Evolutionary conservation across 164 flowering plant genomes (phyloP).

Genomic region (Platanus orientalis): DNA sequence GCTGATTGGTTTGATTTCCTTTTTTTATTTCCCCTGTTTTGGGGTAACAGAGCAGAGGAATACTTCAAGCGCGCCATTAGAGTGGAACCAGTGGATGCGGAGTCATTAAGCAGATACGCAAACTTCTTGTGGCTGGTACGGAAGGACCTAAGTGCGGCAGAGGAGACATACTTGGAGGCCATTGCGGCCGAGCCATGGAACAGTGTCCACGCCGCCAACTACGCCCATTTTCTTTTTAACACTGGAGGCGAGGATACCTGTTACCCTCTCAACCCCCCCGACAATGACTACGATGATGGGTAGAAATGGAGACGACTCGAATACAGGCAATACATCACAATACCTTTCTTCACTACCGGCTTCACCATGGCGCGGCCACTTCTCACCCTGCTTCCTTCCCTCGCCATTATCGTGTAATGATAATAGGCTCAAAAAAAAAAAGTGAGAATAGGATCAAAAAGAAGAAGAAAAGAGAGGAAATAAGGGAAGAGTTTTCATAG

Average conservation of each 20-base stretch:
- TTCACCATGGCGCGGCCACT: no score
- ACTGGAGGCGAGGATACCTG: slow-evolving; percentile 94
- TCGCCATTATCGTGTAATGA: no score
- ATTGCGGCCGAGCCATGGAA: slow-evolving; percentile 72
- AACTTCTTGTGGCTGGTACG: slow-evolving; percentile 65
- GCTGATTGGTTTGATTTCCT: no score
- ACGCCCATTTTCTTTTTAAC: slow-evolving; percentile 87
- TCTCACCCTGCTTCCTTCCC: no score
- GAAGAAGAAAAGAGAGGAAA: no score
- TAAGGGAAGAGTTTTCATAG: no score
- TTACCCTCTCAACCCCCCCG: slow-evolving; percentile 45
- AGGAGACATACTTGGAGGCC: slow-evolving; percentile 76
- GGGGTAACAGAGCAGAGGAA: slow-evolving; percentile 71
- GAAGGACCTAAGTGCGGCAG: slow-evolving; percentile 79
- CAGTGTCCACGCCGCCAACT: slow-evolving; percentile 54
- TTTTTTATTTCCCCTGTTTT: no score
- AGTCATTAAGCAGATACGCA: slow-evolving; percentile 65
- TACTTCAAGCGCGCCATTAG: slow-evolving; percentile 67
- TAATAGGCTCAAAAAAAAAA: no score
- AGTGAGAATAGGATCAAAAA: no score
- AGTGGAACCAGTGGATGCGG: slow-evolving; percentile 65
- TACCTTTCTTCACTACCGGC: no score
- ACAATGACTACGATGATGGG: neutral
- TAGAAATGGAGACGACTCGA: neutral
- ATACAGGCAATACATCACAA: no score